Evolutionary conservation across 306 rosid genomes (phyloP).

Genomic region (Quercus rubra): DNA sequence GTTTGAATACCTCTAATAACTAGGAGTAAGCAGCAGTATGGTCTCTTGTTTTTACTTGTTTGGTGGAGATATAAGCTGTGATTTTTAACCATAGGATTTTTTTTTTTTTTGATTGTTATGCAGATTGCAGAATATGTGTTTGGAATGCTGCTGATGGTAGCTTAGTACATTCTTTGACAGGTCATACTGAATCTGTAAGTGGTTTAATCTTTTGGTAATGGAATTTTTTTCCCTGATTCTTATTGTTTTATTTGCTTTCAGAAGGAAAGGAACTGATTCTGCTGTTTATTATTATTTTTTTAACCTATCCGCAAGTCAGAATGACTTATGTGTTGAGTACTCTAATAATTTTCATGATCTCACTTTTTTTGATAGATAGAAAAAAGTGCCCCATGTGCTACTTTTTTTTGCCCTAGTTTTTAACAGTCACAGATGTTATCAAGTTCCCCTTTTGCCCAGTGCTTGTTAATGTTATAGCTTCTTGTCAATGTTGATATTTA

Average conservation of each 20-base stretch:
- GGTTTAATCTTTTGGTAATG: slow-evolving; percentile 22
- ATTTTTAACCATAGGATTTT: slow-evolving; percentile 18
- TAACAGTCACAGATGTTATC: background rate
- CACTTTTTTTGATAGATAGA: background rate
- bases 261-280: background rate
- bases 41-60: slow-evolving; percentile 14
- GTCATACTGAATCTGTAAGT: slow-evolving; percentile 93
- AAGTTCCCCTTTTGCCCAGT: background rate
- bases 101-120: slow-evolving; percentile 18
- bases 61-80: slow-evolving; percentile 8
- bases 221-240: slow-evolving; percentile 6
- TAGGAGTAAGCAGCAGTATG: background rate
- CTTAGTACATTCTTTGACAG: slow-evolving; percentile 95
- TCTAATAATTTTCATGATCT: background rate
- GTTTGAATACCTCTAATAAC: background rate
- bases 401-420: background rate
- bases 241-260: background rate
- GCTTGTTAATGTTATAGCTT: background rate
- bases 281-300: background rate
- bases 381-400: background rate
- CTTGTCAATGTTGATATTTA: background rate
- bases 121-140: slow-evolving; percentile 98
- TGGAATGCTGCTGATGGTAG: slow-evolving; percentile 99
- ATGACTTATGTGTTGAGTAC: background rate
- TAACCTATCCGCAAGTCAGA: background rate